These are phyloP conservation scores for Thielaviopsis populi DNA, from an alignment of 2,329 filamentous ascomycete genomes.

Conservation along the genomic window DNA sequence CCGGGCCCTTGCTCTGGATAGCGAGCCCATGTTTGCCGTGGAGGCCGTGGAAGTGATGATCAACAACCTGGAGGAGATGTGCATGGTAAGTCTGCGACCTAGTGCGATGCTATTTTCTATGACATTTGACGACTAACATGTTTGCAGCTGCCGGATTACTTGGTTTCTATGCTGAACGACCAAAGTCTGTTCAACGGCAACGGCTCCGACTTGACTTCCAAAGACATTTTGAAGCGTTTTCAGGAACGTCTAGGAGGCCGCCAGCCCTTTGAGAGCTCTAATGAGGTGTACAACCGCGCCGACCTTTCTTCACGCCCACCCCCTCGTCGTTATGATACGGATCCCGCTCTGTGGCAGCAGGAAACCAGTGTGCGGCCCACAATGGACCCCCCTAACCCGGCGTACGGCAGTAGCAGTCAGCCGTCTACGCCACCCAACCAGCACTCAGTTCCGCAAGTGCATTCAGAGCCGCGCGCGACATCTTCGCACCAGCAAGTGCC, in stretches of 20 bases:
- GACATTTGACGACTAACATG: conserved; percentile 17
- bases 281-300: conserved; percentile 41
- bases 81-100: conserved; percentile 54
- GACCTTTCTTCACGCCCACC: conserved; percentile 41
- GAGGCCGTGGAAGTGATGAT: conserved; percentile 86
- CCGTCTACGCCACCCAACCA: conserved; percentile 16
- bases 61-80: conserved; percentile 89
- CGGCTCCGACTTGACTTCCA: conserved; percentile 78
- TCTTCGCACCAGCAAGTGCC: conserved; percentile 13
- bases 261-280: conserved; percentile 41
- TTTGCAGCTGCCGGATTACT: conserved; percentile 73
- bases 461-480: conserved; percentile 12
- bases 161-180: conserved; percentile 75
- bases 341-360: conserved; percentile 68
- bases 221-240: conserved; percentile 90
- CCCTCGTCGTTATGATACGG: conserved; percentile 63
- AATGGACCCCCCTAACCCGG: conserved; percentile 41
- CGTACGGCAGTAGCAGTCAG: conserved; percentile 16
- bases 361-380: conserved; percentile 65
- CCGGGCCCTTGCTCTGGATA: conserved; percentile 55
- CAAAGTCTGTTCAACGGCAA: conserved; percentile 59
- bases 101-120: neutral
- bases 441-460: conserved; percentile 13
- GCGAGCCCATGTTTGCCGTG: conserved; percentile 84
- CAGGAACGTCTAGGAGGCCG: conserved; percentile 55